Evolutionary conservation across 2,329 filamentous ascomycete species (phyloP).

Genomic region (Colletotrichum sp.): DNA sequence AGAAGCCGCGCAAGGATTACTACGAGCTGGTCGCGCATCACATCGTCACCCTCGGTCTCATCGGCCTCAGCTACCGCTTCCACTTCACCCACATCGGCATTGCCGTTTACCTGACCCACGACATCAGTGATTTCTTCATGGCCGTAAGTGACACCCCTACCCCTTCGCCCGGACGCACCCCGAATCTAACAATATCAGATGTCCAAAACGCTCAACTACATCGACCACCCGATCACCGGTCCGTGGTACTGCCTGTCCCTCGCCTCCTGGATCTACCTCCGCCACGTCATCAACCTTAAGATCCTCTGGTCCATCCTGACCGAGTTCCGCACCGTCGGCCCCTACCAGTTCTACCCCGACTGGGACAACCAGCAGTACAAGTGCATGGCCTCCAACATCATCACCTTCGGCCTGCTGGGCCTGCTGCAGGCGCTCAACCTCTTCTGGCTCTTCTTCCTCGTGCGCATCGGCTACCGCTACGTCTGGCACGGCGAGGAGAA

Average conservation of each 20-base stretch:
- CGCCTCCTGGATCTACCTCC: slow-evolving; percentile 71
- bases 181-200: slow-evolving; percentile 41
- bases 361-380: slow-evolving; percentile 68
- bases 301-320: slow-evolving; percentile 64
- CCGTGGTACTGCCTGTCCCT: slow-evolving; percentile 73
- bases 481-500: slow-evolving; percentile 52
- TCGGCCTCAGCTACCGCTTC: slow-evolving; percentile 73
- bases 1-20: slow-evolving; percentile 77
- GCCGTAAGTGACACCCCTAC: slow-evolving; percentile 56
- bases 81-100: slow-evolving; percentile 80
- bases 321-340: slow-evolving; percentile 61
- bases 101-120: slow-evolving; percentile 76
- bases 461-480: slow-evolving; percentile 60
- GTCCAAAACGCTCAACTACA: slow-evolving; percentile 75
- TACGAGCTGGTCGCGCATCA: slow-evolving; percentile 77
- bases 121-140: slow-evolving; percentile 78
- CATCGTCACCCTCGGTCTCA: slow-evolving; percentile 71
- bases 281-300: slow-evolving; percentile 69
- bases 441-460: slow-evolving; percentile 65
- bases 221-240: slow-evolving; percentile 64
- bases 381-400: slow-evolving; percentile 56
- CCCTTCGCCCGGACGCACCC: background rate
- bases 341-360: slow-evolving; percentile 55
- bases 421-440: slow-evolving; percentile 62
- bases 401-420: slow-evolving; percentile 57